phyloP scores from a whole-genome alignment of 73 alveolate genomes.

The Urostyla sp. region DNA sequence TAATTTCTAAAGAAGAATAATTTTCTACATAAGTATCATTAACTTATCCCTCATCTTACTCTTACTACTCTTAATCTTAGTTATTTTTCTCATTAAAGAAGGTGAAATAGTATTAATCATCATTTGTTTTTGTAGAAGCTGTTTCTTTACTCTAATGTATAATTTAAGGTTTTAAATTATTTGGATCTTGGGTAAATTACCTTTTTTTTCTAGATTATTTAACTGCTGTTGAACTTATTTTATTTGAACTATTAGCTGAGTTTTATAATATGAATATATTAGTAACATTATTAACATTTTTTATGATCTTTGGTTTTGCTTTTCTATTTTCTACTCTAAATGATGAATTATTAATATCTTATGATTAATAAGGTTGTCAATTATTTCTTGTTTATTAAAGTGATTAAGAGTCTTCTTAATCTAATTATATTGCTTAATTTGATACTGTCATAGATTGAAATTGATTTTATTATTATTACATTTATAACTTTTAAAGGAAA shows the following conservation, averaged over 20 bases:
- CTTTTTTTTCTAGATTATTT: too few species aligned
- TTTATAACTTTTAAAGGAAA: too few species aligned
- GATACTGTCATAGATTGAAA: too few species aligned
- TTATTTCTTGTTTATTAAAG: too few species aligned
- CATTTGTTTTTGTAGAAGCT: not conserved
- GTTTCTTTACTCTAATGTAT: not conserved
- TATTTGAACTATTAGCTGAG: not conserved
- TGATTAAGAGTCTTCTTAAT: too few species aligned
- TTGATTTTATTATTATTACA: too few species aligned
- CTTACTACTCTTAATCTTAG: not conserved
- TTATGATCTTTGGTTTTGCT: conserved; percentile 38
- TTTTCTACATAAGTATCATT: too few species aligned
- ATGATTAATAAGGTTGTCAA: not conserved
- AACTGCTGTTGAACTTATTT: not conserved
- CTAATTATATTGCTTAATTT: too few species aligned
- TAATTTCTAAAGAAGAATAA: too few species aligned
- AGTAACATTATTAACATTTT: conserved; percentile 8
- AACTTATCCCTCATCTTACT: too few species aligned
- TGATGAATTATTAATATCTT: not conserved
- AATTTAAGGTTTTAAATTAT: not conserved
- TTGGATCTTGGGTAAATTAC: not conserved
- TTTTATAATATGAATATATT: conserved; percentile 28
- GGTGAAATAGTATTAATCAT: conserved; percentile 24
- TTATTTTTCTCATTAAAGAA: conserved; percentile 10
- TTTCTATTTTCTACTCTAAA: conserved; percentile 39